Conservation (phyloP, 2,329 filamentous ascomycete genomes). For the Mycosphaerella sp. region DNA sequence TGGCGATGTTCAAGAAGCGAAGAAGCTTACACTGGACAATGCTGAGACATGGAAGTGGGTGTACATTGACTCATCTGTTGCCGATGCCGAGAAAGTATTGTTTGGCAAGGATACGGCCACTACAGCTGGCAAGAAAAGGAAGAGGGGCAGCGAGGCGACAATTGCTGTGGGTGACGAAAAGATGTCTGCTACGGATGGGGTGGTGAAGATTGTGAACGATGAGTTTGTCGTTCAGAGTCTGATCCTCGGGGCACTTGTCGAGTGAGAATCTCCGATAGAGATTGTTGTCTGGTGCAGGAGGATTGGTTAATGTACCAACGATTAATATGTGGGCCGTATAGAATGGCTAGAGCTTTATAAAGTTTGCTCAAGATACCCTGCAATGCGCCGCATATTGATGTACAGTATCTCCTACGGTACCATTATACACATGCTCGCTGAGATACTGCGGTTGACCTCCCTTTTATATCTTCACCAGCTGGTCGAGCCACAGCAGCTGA, state of each 20-base stretch:
- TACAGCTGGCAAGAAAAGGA: conserved; percentile 41
- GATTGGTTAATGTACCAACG: neutral
- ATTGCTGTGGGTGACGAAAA: conserved; percentile 21
- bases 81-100: conserved; percentile 49
- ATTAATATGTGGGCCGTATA: no score
- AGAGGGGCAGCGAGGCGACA: conserved; percentile 2
- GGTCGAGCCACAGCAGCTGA: no score
- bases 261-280: conserved; percentile 31
- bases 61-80: conserved; percentile 63
- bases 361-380: no score
- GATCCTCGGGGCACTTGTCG: conserved; percentile 73
- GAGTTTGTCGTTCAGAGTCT: conserved; percentile 90
- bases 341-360: no score
- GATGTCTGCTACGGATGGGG: conserved; percentile 39
- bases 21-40: conserved; percentile 50
- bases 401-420: no score
- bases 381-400: no score
- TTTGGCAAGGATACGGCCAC: conserved; percentile 31
- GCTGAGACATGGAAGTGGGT: conserved; percentile 63
- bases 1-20: conserved; percentile 59
- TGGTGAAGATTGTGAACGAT: conserved; percentile 65
- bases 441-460: no score
- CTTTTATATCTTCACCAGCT: no score
- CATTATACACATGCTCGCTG: no score
- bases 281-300: neutral